Conservation (phyloP, 1,284 basidiomycete genomes). For the Thelephora terrestris region DNA sequence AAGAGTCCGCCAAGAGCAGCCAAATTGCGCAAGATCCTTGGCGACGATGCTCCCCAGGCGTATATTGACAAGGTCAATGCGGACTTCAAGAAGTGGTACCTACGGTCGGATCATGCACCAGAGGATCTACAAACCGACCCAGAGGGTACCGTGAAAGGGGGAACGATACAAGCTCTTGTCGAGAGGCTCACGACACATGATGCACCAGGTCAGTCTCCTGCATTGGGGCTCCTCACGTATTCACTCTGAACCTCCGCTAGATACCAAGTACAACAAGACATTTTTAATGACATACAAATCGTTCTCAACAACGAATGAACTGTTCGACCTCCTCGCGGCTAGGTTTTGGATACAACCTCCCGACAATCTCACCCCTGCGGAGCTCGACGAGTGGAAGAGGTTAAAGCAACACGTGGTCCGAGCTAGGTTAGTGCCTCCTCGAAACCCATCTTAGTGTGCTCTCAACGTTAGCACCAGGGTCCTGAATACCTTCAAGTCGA, state of each 20-base stretch:
- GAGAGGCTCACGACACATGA: conserved; percentile 90
- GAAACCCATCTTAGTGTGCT: background rate
- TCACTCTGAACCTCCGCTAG: conserved; percentile 28
- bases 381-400: conserved; percentile 77
- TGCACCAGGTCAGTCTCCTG: conserved; percentile 49
- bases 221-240: background rate
- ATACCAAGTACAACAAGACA: conserved; percentile 79
- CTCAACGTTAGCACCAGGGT: conserved; percentile 37
- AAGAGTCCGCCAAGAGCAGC: conserved; percentile 30
- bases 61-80: conserved; percentile 40
- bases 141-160: conserved; percentile 78
- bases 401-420: conserved; percentile 87
- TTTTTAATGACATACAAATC: conserved; percentile 98
- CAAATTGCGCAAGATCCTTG: conserved; percentile 71
- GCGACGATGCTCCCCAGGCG: conserved; percentile 52
- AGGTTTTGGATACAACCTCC: conserved; percentile 82
- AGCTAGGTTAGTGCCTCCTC: conserved; percentile 51
- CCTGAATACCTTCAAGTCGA: conserved; percentile 74
- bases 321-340: conserved; percentile 79
- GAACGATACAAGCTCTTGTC: conserved; percentile 78
- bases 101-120: conserved; percentile 71
- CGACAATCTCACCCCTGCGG: conserved; percentile 48
- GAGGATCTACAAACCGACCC: conserved; percentile 79
- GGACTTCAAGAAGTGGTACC: conserved; percentile 72
- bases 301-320: conserved; percentile 79